A percentile compares a stretch with the other conserved stretches of the same genome.
Evolutionary conservation across 2,329 filamentous ascomycete species (phyloP).

Genomic region (Colletotrichum sp.): DNA sequence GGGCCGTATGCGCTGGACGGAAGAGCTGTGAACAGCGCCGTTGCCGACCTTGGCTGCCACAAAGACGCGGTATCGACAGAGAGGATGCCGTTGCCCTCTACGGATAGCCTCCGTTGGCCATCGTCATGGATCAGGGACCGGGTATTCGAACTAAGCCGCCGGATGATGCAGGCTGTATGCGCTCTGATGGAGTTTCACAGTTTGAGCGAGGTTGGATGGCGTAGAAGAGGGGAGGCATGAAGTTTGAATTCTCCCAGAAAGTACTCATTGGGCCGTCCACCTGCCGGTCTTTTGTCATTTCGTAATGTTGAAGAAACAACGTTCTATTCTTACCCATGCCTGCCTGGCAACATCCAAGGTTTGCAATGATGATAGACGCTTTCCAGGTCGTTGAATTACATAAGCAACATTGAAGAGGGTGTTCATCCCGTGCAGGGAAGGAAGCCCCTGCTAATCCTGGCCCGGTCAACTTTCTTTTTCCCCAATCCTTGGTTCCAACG

Average conservation of each 20-base stretch:
- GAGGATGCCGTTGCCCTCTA: not conserved
- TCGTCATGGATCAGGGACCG: not conserved
- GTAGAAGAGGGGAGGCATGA: not conserved
- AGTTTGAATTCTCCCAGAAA: not conserved
- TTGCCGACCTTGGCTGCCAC: not conserved
- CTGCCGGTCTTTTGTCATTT: not conserved
- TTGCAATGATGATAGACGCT: not conserved
- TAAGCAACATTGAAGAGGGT: not conserved
- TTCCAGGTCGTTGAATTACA: not conserved
- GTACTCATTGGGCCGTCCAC: not conserved
- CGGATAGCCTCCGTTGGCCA: not conserved
- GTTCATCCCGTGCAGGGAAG: not conserved
- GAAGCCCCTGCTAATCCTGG: not conserved
- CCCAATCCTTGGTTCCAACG: not conserved
- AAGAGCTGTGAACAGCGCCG: not conserved
- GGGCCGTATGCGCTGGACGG: not conserved
- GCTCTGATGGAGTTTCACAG: not conserved
- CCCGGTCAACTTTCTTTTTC: not conserved
- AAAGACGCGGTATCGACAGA: not conserved
- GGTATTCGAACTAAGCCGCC: not conserved
- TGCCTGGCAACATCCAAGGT: not conserved
- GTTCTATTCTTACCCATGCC: not conserved
- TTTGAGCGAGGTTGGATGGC: not conserved
- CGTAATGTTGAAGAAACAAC: not conserved
- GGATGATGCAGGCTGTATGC: not conserved